Evolutionary conservation across 129 eudicot species (phyloP).

Genomic region (Arctium minus): DNA sequence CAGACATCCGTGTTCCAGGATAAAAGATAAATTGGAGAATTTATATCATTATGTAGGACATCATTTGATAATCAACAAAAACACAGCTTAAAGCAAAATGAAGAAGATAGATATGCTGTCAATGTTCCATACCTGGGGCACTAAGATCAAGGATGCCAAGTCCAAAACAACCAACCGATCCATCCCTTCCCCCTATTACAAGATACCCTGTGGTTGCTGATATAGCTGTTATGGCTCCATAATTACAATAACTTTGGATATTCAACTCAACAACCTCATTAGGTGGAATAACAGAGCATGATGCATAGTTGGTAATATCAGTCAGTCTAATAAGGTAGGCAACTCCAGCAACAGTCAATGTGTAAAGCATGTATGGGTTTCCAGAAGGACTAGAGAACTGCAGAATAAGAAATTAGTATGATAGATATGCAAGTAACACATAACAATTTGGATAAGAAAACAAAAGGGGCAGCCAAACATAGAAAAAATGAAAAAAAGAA

Average conservation of each 20-base stretch:
- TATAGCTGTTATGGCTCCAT: constrained; percentile 60
- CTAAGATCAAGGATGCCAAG: constrained; percentile 66
- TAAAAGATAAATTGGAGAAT: neutral
- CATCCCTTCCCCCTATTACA: constrained; percentile 75
- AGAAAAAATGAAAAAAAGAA: neutral
- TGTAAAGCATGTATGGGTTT: constrained; percentile 62
- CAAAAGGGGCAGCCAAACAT: neutral
- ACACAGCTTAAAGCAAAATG: neutral
- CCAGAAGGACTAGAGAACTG: constrained; percentile 47
- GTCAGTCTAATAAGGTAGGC: constrained; percentile 63
- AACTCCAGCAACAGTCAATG: constrained; percentile 58
- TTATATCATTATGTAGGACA: neutral
- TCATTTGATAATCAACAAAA: neutral
- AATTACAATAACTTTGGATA: constrained; percentile 42
- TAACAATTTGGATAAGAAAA: neutral
- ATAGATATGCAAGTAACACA: constrained; percentile 4
- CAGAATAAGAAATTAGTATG: constrained; percentile 9
- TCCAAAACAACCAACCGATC: constrained; percentile 65
- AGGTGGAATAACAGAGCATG: constrained; percentile 46
- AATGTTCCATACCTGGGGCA: constrained; percentile 54
- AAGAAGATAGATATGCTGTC: neutral
- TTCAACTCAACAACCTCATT: constrained; percentile 58
- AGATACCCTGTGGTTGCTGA: constrained; percentile 68
- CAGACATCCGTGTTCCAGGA: neutral
- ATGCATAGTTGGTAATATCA: constrained; percentile 40